Conservation (phyloP, 495 filamentous ascomycete species). For the Aspergillus diversus region DNA sequence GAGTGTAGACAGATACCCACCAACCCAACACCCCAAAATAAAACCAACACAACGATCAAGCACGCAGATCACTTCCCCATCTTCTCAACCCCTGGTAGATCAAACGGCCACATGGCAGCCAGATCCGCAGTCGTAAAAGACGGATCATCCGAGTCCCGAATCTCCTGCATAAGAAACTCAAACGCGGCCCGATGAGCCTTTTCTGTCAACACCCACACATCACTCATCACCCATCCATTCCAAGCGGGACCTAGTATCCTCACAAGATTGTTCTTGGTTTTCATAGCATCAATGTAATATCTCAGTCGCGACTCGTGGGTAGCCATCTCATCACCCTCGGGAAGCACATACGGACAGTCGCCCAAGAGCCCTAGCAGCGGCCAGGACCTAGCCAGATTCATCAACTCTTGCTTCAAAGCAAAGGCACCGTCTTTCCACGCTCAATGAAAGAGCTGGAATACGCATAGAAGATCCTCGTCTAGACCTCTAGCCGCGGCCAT, state of each 20-base stretch:
- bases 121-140: neutral
- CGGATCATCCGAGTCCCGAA: neutral
- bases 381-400: conserved; percentile 40
- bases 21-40: neutral
- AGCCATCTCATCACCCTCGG: neutral
- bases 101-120: neutral
- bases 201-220: neutral
- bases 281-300: neutral
- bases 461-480: conserved; percentile 41
- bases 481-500: conserved; percentile 36
- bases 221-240: neutral
- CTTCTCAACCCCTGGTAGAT: neutral
- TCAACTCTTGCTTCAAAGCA: conserved; percentile 42
- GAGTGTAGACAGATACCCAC: too few species aligned
- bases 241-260: neutral
- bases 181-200: neutral
- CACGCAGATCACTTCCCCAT: too few species aligned
- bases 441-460: conserved; percentile 44
- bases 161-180: neutral
- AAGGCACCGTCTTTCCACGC: conserved; percentile 46
- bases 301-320: neutral
- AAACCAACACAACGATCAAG: neutral
- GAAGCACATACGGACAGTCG: neutral
- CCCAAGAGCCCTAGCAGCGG: conserved; percentile 35
- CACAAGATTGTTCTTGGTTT: neutral